Base-by-base conservation (phyloP, 139 green algal genomes). In the Chlamydomonas sphaeroides region DNA sequence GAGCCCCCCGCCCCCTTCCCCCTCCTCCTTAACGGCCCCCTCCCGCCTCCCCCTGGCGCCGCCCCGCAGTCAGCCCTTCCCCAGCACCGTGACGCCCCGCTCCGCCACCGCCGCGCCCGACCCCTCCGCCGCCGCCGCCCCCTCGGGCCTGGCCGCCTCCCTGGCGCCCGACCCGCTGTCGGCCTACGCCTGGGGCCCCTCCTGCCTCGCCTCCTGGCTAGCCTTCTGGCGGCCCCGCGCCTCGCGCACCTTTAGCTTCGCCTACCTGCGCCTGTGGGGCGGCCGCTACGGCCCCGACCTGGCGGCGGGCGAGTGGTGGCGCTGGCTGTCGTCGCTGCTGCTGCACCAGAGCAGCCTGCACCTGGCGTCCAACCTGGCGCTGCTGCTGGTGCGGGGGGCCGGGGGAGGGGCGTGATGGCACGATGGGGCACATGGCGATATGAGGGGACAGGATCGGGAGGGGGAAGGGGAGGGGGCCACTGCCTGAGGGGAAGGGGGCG, bases 291-390 rank as follows among this genome's bases (percentile, higher is more conserved):
- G 36, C 61, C 80, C 80, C 61, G 61, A 80, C 36, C 36, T 86
- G 69, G 69, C 62, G 1, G 80, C 69, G 17, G 85, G 83, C 21
- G 48, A 88, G 49, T 86, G 84, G 69, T 87, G 86, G 79, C 86
- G 92, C 26, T 96, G 90, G 90, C 23, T 94, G 35, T 90, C 80
- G 25, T 91, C 86, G 18, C 79, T 89, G n/a, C 68, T 93, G 69
- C 70, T 95, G 48, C 92, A 95, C 85, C 70, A 90, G 39, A 86
- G 48, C 68, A 82, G 91, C 61, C 49, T 85, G 36, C 92, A 95
- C 88, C 75, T 95, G 48, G 65, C 89, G 14, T 88, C 85, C 80
- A 95, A 95, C 87, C 68, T 89, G 65, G 57, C 90, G 39, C 86
- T 95, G 63, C 90, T 95, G 65, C 49, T 91, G 32, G 86, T 85